phyloP scores from a whole-genome alignment of 2,329 filamentous ascomycete species.

The Sporothrix pallida region DNA sequence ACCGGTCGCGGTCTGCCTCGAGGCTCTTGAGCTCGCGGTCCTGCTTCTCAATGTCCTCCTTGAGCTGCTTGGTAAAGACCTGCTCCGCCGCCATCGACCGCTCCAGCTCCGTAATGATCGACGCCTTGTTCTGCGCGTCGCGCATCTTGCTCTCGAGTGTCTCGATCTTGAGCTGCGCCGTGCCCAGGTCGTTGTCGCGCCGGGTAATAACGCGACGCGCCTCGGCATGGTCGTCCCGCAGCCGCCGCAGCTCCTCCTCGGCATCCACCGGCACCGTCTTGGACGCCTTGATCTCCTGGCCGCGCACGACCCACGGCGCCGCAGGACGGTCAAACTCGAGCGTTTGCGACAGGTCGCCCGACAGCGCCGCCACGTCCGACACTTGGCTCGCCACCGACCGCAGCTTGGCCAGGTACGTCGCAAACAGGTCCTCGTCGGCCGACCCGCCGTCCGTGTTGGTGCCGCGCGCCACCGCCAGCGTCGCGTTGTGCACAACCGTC shows the following conservation, averaged over 20 bases:
- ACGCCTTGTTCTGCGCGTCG: conserved; percentile 78
- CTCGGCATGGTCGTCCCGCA: conserved; percentile 81
- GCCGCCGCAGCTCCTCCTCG: conserved; percentile 80
- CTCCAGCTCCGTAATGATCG: conserved; percentile 70
- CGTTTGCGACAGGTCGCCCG: conserved; percentile 72
- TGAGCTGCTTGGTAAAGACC: conserved; percentile 58
- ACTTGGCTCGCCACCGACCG: conserved; percentile 68
- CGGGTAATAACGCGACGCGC: conserved; percentile 73
- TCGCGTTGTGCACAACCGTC: conserved; percentile 63
- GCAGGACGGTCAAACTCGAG: conserved; percentile 78
- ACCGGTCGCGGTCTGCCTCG: conserved; percentile 70
- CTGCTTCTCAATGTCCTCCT: conserved; percentile 69
- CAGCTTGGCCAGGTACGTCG: conserved; percentile 70
- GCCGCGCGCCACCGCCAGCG: conserved; percentile 41
- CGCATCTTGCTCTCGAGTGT: conserved; percentile 87
- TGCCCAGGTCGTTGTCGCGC: conserved; percentile 82
- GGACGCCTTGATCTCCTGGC: conserved; percentile 79
- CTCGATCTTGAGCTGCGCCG: conserved; percentile 89
- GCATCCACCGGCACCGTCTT: conserved; percentile 81
- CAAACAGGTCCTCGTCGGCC: conserved; percentile 71
- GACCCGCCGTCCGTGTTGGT: background rate
- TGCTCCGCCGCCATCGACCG: conserved; percentile 60
- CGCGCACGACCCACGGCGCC: conserved; percentile 82
- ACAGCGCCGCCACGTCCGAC: conserved; percentile 72
- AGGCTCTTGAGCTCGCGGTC: conserved; percentile 69